Evolutionary conservation across 768 basidiomycete species (phyloP).

Genomic region (Suillus tomentosus): DNA sequence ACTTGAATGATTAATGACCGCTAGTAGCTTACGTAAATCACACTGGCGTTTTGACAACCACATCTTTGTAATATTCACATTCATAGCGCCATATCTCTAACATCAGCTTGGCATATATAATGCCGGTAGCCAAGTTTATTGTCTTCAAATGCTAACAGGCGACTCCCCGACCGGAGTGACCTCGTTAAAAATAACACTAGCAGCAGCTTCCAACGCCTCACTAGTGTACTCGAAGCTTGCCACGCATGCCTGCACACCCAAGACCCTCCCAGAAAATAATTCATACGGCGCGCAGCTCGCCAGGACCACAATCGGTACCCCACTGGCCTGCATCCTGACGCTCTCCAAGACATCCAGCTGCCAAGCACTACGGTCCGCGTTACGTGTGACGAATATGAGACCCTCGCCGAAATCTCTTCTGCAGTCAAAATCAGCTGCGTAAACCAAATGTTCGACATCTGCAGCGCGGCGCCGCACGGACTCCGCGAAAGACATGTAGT

Average conservation of each 20-base stretch:
- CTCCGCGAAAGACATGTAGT: constrained; percentile 51
- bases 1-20: no score
- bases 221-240: constrained; percentile 63
- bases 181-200: constrained; percentile 45
- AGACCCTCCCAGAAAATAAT: constrained; percentile 33
- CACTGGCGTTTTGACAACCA: no score
- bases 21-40: no score
- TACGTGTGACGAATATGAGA: constrained; percentile 57
- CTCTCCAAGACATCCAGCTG: constrained; percentile 45
- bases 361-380: constrained; percentile 55
- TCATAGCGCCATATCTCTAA: no score
- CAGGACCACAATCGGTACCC: constrained; percentile 46
- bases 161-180: background rate
- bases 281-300: constrained; percentile 74
- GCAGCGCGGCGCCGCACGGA: constrained; percentile 36
- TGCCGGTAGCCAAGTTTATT: no score
- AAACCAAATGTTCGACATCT: constrained; percentile 49
- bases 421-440: constrained; percentile 24
- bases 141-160: background rate
- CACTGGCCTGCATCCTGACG: constrained; percentile 23
- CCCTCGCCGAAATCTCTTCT: background rate
- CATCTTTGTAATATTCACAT: no score
- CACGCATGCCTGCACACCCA: constrained; percentile 38
- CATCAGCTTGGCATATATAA: no score
- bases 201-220: constrained; percentile 49